phyloP scores from a whole-genome alignment of 2,329 filamentous ascomycete species.

The Pseudogymnoascus sp. region DNA sequence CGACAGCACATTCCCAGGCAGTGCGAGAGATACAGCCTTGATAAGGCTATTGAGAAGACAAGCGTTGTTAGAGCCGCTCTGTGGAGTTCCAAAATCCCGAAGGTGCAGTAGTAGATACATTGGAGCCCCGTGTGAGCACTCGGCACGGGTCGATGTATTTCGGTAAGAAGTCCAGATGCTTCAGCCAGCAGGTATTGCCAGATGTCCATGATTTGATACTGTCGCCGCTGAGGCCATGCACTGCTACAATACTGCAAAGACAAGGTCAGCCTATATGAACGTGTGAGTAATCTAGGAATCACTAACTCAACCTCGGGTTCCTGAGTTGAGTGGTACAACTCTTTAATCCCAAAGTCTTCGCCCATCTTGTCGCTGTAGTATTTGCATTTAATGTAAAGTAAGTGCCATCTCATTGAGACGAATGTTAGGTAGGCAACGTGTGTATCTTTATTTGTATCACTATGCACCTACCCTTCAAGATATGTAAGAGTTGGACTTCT shows the following conservation, averaged over 20 bases:
- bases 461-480: too few relatives aligned
- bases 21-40: slow-evolving; percentile 23
- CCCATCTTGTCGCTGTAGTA: background rate
- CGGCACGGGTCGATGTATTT: slow-evolving; percentile 24
- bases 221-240: slow-evolving; percentile 35
- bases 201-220: slow-evolving; percentile 32
- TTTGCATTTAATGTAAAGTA: background rate
- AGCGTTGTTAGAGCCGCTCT: slow-evolving; percentile 30
- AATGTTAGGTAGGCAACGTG: too few relatives aligned
- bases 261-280: background rate
- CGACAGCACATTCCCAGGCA: slow-evolving; percentile 27
- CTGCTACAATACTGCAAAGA: slow-evolving; percentile 28
- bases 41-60: slow-evolving; percentile 19
- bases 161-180: slow-evolving; percentile 26
- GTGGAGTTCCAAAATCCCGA: slow-evolving; percentile 31
- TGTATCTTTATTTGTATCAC: too few relatives aligned
- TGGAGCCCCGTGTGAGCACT: slow-evolving; percentile 28
- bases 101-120: slow-evolving; percentile 32
- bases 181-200: slow-evolving; percentile 29
- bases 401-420: background rate
- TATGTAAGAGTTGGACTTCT: too few relatives aligned
- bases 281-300: background rate
- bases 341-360: background rate
- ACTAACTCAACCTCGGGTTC: background rate
- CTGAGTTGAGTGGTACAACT: background rate